Evolutionary conservation across 768 basidiomycete genomes (phyloP), one percentile per base, ranked within the genome.

Genomic region (Tricholoma sp.): DNA sequence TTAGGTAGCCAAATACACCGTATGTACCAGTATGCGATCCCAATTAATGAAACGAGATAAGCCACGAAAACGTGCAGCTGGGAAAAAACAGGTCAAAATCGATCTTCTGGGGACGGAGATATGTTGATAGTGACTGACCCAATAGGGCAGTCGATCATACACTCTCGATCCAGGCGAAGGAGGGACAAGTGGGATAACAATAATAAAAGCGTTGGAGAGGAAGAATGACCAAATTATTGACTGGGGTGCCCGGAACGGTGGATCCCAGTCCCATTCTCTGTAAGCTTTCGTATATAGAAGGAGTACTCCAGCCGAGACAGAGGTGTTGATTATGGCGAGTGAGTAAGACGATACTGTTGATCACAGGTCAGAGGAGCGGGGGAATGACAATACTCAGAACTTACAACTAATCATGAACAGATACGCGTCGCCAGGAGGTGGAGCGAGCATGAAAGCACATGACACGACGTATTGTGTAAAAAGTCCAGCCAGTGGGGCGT

Each of bases 351-450:
- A 76, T 15, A 82, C 86, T 88, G 59, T 17, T 31, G 32, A 18
- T 31, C 31, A 32, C 47, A 3, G 7, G 8, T 49, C 10, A 49
- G 47, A 9, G 8, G 29, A 13, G 4, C 15, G 20, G 6, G 12
- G 15, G 17, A 17, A 48, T 31, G 8, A 5, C 18, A 20, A 17
- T 49, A n/a, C 9, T 6, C 31, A 2, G 15, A 18, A 67, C 85
- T 58, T 52, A 86, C 88, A 65, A 62, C 81, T 86, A 55, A 88
- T 75, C 61, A 84, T 76, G 68, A 91, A 89, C 31, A 83, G 74
- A 63, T 88, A 91, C 0, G 86, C 86, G 60, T 91, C 89, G 2
- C 90, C 88, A 0, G 86, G 78, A 0, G 89, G 89, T 0, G 84
- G 75, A 1, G 75, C 74, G 6, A 82, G 61, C 48, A 86, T 72